Conservation (phyloP, 2,329 filamentous ascomycete species). For the Taxawa tesnikishii region DNA sequence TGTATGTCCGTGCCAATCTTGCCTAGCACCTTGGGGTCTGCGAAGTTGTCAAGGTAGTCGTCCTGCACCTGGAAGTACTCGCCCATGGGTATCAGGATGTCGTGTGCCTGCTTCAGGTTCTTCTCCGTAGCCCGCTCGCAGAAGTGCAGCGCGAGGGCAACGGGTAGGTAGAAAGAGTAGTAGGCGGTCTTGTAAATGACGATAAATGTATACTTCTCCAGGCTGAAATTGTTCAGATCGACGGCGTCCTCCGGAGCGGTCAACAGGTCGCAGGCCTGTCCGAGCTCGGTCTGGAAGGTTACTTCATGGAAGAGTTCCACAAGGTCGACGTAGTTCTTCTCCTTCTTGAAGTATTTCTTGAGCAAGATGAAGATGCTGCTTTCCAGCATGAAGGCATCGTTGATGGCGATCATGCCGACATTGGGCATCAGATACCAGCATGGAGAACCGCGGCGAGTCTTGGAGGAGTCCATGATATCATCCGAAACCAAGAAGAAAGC, state of each 20-base stretch:
- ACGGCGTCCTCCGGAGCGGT: slow-evolving; percentile 91
- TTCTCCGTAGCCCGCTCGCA: slow-evolving; percentile 71
- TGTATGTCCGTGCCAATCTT: slow-evolving; percentile 99
- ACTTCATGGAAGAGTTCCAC: slow-evolving; percentile 94
- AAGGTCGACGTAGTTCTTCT: slow-evolving; percentile 80
- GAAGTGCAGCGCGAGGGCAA: slow-evolving; percentile 79
- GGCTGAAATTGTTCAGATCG: slow-evolving; percentile 86
- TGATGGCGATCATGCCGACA: slow-evolving; percentile 94
- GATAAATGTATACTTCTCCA: slow-evolving; percentile 95
- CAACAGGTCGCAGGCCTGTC: slow-evolving; percentile 86
- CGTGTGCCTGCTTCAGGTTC: slow-evolving; percentile 80
- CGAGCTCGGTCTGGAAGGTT: slow-evolving; percentile 87
- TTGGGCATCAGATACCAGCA: slow-evolving; percentile 91
- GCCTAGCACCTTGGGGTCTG: slow-evolving; percentile 81
- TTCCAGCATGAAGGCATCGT: slow-evolving; percentile 96
- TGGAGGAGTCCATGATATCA: slow-evolving; percentile 95
- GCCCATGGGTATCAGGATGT: slow-evolving; percentile 91
- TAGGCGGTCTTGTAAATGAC: slow-evolving; percentile 99
- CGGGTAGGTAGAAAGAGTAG: slow-evolving; percentile 97
- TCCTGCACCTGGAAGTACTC: slow-evolving; percentile 99
- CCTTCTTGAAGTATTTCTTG: slow-evolving; percentile 83
- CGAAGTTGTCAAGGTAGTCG: slow-evolving; percentile 97
- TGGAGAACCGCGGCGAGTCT: slow-evolving; percentile 84
- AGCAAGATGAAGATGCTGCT: slow-evolving; percentile 79
- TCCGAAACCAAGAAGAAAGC: slow-evolving; percentile 98